phyloP scores from a whole-genome alignment of 139 green algal species.

The Nannochloris sp. region DNA sequence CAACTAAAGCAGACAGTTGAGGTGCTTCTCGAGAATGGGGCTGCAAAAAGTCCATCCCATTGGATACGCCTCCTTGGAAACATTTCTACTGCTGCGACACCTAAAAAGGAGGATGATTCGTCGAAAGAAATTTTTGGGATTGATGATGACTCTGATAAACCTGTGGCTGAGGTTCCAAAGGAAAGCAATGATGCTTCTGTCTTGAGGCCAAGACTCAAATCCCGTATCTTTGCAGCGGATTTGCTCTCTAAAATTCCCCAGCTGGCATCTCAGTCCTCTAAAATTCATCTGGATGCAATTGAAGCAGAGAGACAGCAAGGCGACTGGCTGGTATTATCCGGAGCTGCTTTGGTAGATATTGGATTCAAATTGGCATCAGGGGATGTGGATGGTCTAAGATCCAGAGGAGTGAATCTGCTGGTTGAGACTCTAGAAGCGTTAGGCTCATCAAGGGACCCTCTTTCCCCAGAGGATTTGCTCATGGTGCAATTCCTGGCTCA shows the following conservation, averaged over 20 bases:
- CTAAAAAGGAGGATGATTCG: not conserved
- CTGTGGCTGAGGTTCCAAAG: slow-evolving; percentile 29
- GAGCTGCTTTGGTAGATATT: slow-evolving; percentile 60
- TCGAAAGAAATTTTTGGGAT: not conserved
- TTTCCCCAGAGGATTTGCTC: slow-evolving; percentile 31
- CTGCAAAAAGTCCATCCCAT: slow-evolving; percentile 28
- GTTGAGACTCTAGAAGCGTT: slow-evolving; percentile 37
- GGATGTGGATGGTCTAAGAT: slow-evolving; percentile 44
- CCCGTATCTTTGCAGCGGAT: not conserved
- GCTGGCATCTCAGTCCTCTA: not conserved
- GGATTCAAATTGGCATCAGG: slow-evolving; percentile 68
- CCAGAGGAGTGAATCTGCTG: slow-evolving; percentile 51
- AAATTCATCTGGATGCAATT: slow-evolving; percentile 49
- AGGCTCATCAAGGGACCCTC: slow-evolving; percentile 46
- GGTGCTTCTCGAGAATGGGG: slow-evolving; percentile 45
- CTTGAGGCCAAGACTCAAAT: slow-evolving; percentile 1
- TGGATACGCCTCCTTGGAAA: slow-evolving; percentile 52
- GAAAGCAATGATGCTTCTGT: slow-evolving; percentile 13
- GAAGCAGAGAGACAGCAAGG: slow-evolving; percentile 16
- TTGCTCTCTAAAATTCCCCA: not conserved
- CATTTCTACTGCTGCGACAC: slow-evolving; percentile 29
- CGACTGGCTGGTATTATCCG: slow-evolving; percentile 58
- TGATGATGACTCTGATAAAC: slow-evolving; percentile 5
- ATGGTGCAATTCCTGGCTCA: slow-evolving; percentile 77
- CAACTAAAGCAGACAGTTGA: slow-evolving; percentile 49